phyloP scores from a whole-genome alignment of 1,284 basidiomycete species.

The Marasmius tenuissimus region DNA sequence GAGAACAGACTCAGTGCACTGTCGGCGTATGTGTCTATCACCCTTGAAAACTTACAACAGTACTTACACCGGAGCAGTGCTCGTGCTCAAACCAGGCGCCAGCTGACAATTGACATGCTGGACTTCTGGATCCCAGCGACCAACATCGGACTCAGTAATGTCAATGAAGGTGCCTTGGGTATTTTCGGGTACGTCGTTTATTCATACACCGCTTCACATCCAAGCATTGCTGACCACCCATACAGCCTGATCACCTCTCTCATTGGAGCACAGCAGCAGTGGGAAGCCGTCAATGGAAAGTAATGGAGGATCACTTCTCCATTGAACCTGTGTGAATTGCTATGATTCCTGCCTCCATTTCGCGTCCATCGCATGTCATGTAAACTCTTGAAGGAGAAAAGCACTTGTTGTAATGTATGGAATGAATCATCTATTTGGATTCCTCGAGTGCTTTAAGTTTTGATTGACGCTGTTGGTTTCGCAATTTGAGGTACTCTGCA shows the following conservation, averaged over 20 bases:
- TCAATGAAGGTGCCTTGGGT: slow-evolving; percentile 88
- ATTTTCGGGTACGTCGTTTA: slow-evolving; percentile 66
- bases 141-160: slow-evolving; percentile 72
- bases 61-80: slow-evolving; percentile 45
- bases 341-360: too few species aligned
- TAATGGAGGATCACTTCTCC: slow-evolving; percentile 31
- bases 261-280: slow-evolving; percentile 54
- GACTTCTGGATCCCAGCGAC: slow-evolving; percentile 92
- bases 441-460: slow-evolving; percentile 18
- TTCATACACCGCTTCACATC: not conserved
- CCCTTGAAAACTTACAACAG: not conserved
- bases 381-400: not conserved
- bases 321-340: not conserved
- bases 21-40: slow-evolving; percentile 44
- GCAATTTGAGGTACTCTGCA: slow-evolving; percentile 70
- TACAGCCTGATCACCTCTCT: slow-evolving; percentile 59
- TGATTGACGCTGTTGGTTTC: slow-evolving; percentile 40
- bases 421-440: not conserved
- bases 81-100: slow-evolving; percentile 64
- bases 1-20: slow-evolving; percentile 62
- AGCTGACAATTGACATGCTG: slow-evolving; percentile 79
- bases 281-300: slow-evolving; percentile 49
- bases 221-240: slow-evolving; percentile 5
- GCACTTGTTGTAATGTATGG: slow-evolving; percentile 4
- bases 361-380: too few species aligned